These are phyloP conservation scores for Apiospora saccharicola DNA, from an alignment of 2,329 filamentous ascomycete genomes.

Conservation along the genomic window DNA sequence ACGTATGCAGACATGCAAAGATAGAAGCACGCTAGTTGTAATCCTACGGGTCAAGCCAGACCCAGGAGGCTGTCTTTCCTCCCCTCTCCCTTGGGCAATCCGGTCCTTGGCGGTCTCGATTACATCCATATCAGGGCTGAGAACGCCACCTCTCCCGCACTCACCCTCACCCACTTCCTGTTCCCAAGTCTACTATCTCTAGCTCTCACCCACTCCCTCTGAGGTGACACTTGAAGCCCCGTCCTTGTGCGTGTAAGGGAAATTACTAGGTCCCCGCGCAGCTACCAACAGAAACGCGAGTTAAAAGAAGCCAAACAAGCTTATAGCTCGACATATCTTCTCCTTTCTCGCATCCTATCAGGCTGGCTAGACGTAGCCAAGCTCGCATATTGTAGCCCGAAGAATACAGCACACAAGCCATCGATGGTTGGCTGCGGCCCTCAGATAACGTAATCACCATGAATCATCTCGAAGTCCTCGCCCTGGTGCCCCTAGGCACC, in stretches of 20 bases:
- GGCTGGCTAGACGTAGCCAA: not conserved
- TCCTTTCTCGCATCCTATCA: not conserved
- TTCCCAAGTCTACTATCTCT: not conserved
- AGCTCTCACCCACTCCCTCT: not conserved
- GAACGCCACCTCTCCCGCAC: not conserved
- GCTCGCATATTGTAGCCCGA: not conserved
- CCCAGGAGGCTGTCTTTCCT: too few relatives aligned
- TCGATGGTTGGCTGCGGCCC: not conserved
- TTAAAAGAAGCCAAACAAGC: too few relatives aligned
- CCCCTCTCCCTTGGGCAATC: not conserved
- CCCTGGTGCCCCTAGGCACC: slow-evolving; percentile 14
- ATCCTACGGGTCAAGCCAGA: too few relatives aligned
- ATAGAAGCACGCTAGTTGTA: not conserved
- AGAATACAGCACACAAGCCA: not conserved
- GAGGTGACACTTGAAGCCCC: not conserved
- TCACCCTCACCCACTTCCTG: not conserved
- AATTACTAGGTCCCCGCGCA: not conserved
- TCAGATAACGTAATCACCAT: not conserved
- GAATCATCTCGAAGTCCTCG: slow-evolving; percentile 25
- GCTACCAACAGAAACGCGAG: not conserved
- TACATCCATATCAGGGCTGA: not conserved
- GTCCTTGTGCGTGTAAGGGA: not conserved
- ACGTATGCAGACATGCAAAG: not conserved
- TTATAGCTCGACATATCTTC: not conserved
- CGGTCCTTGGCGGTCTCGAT: not conserved